Conservation (phyloP, 2,329 filamentous ascomycete genomes). For the Cercospora sp. region DNA sequence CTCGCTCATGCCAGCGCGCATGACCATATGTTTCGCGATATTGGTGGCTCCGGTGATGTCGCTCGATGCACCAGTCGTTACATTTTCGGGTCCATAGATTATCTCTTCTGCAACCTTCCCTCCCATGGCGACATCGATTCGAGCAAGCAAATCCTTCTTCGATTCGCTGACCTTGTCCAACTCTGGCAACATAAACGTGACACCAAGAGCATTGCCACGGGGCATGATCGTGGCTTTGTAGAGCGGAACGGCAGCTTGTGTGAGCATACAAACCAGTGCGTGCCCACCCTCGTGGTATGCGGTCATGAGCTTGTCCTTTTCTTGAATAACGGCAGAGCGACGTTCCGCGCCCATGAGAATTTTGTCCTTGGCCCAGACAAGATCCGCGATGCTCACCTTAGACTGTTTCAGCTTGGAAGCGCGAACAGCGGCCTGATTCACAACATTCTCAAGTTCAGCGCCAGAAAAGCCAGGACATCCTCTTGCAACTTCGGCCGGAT, state of each 20-base stretch:
- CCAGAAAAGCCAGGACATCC: slow-evolving; percentile 91
- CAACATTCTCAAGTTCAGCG: slow-evolving; percentile 92
- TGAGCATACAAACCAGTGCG: slow-evolving; percentile 84
- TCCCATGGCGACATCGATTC: slow-evolving; percentile 78
- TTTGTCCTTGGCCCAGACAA: slow-evolving; percentile 98
- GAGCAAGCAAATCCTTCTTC: slow-evolving; percentile 78
- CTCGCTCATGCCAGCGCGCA: slow-evolving; percentile 83
- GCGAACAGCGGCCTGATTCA: slow-evolving; percentile 92
- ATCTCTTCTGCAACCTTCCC: slow-evolving; percentile 91
- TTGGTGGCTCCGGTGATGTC: slow-evolving; percentile 82
- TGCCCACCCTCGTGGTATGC: slow-evolving; percentile 96
- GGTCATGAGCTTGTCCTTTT: slow-evolving; percentile 94
- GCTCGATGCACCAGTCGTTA: slow-evolving; percentile 81
- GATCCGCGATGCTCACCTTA: slow-evolving; percentile 73
- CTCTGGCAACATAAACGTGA: slow-evolving; percentile 84
- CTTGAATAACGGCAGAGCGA: slow-evolving; percentile 82
- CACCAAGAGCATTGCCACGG: slow-evolving; percentile 79
- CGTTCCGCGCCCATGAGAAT: slow-evolving; percentile 96
- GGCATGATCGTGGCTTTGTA: slow-evolving; percentile 99
- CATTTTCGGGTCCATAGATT: slow-evolving; percentile 85
- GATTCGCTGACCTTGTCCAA: slow-evolving; percentile 90
- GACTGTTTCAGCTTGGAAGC: slow-evolving; percentile 84
- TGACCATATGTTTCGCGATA: slow-evolving; percentile 84
- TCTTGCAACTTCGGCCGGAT: slow-evolving; percentile 78
- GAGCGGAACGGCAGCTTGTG: slow-evolving; percentile 70